Evolutionary conservation across 1,284 basidiomycete genomes (phyloP).

Genomic region (Ustilago vetiveriae): DNA sequence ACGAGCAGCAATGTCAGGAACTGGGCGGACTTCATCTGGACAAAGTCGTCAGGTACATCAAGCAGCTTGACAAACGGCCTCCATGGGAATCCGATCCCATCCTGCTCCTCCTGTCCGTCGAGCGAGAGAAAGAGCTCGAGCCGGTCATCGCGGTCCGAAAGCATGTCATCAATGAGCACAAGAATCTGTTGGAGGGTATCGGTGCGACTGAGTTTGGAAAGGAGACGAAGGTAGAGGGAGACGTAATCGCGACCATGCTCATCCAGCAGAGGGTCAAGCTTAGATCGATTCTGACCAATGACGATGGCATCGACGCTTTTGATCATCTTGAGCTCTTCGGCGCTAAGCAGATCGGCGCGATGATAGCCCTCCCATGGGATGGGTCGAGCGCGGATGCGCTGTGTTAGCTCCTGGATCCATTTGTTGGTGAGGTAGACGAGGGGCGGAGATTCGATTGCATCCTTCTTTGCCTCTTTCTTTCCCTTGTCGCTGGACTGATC

Average conservation of each 20-base stretch:
- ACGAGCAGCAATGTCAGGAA: conserved; percentile 84
- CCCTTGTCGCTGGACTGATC: conserved; percentile 9
- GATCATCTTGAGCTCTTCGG: conserved; percentile 87
- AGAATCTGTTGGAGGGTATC: conserved; percentile 95
- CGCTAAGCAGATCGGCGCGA: conserved; percentile 87
- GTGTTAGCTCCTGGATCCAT: conserved; percentile 85
- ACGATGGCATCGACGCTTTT: conserved; percentile 77
- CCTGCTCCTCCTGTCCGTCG: conserved; percentile 43
- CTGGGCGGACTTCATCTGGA: conserved; percentile 86
- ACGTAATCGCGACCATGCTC: conserved; percentile 73
- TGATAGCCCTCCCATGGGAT: conserved; percentile 99
- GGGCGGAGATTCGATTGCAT: conserved; percentile 67
- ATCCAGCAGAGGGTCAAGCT: conserved; percentile 77
- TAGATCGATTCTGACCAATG: conserved; percentile 87
- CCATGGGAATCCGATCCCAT: conserved; percentile 80
- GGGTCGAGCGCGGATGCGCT: conserved; percentile 86
- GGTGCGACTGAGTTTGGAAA: conserved; percentile 89
- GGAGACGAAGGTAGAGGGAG: conserved; percentile 85
- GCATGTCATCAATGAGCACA: conserved; percentile 88
- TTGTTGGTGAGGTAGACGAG: conserved; percentile 84
- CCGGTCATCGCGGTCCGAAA: conserved; percentile 72
- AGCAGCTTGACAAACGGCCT: conserved; percentile 81
- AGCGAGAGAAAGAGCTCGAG: conserved; percentile 63
- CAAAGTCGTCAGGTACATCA: conserved; percentile 89
- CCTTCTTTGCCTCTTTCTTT: conserved; percentile 22